A percentile compares a stretch with the other conserved stretches of the same genome.
These are phyloP conservation scores for Dipteronia dyeriana DNA, from an alignment of 345 rosid genomes.

Conservation along the genomic window DNA sequence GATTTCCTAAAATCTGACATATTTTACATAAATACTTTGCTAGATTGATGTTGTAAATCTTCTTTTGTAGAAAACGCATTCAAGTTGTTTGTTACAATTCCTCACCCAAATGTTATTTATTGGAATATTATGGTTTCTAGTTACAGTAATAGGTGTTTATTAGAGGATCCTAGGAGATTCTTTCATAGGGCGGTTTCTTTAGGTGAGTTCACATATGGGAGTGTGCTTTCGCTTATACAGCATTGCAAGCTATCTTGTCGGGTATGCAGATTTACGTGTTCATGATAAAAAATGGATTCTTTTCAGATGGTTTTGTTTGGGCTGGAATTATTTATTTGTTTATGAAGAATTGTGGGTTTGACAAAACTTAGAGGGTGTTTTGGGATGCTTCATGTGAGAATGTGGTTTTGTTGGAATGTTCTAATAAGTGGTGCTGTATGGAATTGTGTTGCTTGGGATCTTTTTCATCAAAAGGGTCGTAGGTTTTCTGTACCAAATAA, in stretches of 20 bases:
- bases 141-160: slow-evolving; percentile 36
- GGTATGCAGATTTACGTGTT: slow-evolving; percentile 57
- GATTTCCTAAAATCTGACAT: slow-evolving; percentile 28
- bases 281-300: slow-evolving; percentile 55
- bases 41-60: slow-evolving; percentile 47
- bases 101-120: slow-evolving; percentile 54
- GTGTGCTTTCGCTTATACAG: slow-evolving; percentile 61
- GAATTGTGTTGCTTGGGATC: too few relatives aligned
- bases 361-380: slow-evolving; percentile 63
- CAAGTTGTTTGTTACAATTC: slow-evolving; percentile 64
- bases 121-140: slow-evolving; percentile 71
- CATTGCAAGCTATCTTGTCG: slow-evolving; percentile 34
- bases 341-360: slow-evolving; percentile 43
- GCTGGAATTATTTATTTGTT: slow-evolving; percentile 63
- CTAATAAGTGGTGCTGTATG: too few relatives aligned
- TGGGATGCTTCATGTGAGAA: slow-evolving; percentile 45
- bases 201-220: slow-evolving; percentile 66
- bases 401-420: slow-evolving; percentile 55
- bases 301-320: slow-evolving; percentile 52
- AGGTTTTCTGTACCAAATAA: too few relatives aligned
- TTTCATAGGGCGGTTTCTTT: slow-evolving; percentile 50
- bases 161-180: slow-evolving; percentile 41
- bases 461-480: slow-evolving; percentile 44
- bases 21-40: slow-evolving; percentile 46
- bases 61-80: slow-evolving; percentile 47